Base-by-base conservation (phyloP, 2,329 filamentous ascomycete genomes). In the Fusarium chaquense region DNA sequence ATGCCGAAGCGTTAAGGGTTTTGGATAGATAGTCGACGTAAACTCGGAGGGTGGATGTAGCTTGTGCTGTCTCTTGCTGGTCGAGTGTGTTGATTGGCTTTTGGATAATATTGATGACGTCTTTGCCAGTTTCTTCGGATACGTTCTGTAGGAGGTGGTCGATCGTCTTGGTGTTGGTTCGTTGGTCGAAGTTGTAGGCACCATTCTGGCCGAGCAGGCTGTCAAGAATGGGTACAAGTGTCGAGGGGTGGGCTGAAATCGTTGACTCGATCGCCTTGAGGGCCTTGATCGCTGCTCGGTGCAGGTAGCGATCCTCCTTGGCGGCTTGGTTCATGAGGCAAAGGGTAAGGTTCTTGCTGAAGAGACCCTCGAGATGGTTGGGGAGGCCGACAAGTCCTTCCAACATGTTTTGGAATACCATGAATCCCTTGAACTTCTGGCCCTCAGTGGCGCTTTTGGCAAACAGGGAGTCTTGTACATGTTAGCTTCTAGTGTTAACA, bases 361-460 rank as follows among this genome's bases (percentile, higher is more conserved):
- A 97, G 1, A 97, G 83, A 11, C 80, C 84, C 68, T 78, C 84
- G 54, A 82, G 87, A 72, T 85, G 86, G 59, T 70, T 54, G 20
- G 75, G 75, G 24, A 78, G 87, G 76, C 74, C 83, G 33, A 83
- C 82, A 11, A 86, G 79, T 5, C 82, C 82, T 45, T 85, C 81
- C 6, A 98, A 81, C 72, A 94, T 88, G 75, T 91, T 93, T 73
- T 91, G 89, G 75, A 98, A 93, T 4, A 98, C 87, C 74, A 94
- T 89, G 80, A 98, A 95, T 0, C 96, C 96, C 79, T 93, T 94
- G 75, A 93, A 93, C 79, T 98, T 98, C 58, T 97, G 91, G 72
- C 94, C 93, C 44, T 94, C 90, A 2, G 94, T 97, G 10, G 94
- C 91, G 13, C 87, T 89, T 59, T 91, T 88, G 8, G 93, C 91